Conservation (phyloP, 2,329 filamentous ascomycete genomes). For the Cladorrhinum sp. region DNA sequence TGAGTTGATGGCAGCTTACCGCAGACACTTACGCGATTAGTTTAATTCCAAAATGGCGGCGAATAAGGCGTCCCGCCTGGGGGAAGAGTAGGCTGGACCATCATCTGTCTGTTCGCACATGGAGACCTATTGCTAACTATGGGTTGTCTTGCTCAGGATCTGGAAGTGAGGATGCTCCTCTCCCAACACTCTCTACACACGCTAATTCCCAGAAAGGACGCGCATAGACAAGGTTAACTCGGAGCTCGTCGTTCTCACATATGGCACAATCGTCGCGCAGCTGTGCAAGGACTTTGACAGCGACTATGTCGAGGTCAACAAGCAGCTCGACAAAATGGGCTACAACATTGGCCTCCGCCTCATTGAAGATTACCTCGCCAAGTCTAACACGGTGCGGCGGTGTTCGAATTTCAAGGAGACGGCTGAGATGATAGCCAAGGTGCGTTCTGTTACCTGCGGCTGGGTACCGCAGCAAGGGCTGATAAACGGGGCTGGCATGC, state of each 20-base stretch:
- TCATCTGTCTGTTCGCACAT: neutral
- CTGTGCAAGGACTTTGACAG: conserved; percentile 94
- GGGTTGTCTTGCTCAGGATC: conserved; percentile 54
- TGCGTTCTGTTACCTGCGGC: conserved; percentile 35
- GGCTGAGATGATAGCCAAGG: conserved; percentile 93
- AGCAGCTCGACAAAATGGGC: conserved; percentile 97
- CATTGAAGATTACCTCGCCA: conserved; percentile 97
- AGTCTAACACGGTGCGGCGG: conserved; percentile 82
- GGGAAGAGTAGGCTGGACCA: conserved; percentile 54
- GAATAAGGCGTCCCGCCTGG: conserved; percentile 59
- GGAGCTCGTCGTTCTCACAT: conserved; percentile 94
- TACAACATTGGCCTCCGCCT: conserved; percentile 96
- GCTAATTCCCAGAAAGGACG: conserved; percentile 58
- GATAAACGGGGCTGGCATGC: conserved; percentile 22
- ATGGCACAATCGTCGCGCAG: conserved; percentile 95
- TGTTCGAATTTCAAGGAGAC: conserved; percentile 94
- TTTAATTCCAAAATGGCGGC: conserved; percentile 49
- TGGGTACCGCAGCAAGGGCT: neutral
- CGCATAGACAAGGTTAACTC: conserved; percentile 97
- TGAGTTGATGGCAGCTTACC: neutral
- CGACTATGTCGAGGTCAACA: conserved; percentile 94
- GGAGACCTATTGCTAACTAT: conserved; percentile 10
- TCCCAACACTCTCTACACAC: conserved; percentile 8
- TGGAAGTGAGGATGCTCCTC: conserved; percentile 68
- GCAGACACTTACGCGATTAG: too few relatives aligned